Evolutionary conservation across 2,329 filamentous ascomycete species (phyloP).

Genomic region (Botrytis medusae): DNA sequence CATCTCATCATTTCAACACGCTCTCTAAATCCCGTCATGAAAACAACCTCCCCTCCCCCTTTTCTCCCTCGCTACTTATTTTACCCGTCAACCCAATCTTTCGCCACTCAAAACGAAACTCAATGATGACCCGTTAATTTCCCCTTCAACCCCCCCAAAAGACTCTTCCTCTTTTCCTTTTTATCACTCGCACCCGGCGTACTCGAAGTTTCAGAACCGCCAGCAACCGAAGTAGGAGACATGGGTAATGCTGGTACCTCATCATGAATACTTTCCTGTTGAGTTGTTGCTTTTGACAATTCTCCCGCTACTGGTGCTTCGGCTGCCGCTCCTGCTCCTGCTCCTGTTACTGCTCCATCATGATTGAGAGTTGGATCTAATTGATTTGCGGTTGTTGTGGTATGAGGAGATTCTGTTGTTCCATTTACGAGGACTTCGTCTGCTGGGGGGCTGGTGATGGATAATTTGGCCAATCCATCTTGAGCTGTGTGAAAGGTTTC

Average conservation of each 20-base stretch:
- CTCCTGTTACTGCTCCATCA: slow-evolving; percentile 3
- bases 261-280: slow-evolving; percentile 15
- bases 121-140: slow-evolving; percentile 18
- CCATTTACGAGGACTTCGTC: slow-evolving; percentile 23
- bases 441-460: slow-evolving; percentile 30
- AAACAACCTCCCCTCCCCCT: not conserved
- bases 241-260: not conserved
- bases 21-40: not conserved
- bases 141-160: slow-evolving; percentile 15
- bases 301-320: not conserved
- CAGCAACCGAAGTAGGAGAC: not conserved
- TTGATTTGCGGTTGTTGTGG: not conserved
- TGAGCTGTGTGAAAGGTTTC: slow-evolving; percentile 31
- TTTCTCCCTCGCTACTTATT: not conserved
- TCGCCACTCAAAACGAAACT: not conserved
- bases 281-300: slow-evolving; percentile 10
- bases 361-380: not conserved
- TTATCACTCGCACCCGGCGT: not conserved
- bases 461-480: slow-evolving; percentile 25
- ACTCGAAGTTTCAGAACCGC: not conserved
- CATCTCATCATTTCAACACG: not conserved
- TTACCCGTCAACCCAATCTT: not conserved
- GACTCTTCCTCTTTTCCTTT: slow-evolving; percentile 10
- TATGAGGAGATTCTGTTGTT: not conserved
- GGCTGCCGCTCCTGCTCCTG: not conserved